Base-by-base conservation (phyloP, 1,139 yeast genomes). In the Diutina scorzettiae region DNA sequence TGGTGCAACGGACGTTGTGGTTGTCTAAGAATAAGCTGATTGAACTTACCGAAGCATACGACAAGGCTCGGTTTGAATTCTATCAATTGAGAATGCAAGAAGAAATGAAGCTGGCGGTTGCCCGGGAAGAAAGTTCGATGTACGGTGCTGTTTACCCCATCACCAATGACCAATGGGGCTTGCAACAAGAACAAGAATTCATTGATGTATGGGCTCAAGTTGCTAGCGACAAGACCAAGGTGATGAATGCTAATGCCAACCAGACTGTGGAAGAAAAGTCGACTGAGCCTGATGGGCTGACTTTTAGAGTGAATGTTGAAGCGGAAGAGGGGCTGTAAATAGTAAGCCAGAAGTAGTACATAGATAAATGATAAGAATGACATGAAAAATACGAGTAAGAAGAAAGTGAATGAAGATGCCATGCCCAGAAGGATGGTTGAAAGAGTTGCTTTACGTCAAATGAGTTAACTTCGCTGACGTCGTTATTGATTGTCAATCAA, bases 1-100 rank as follows among this genome's bases (percentile, higher is more conserved):
- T 91, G 16, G 96, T 91, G 7, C 97, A 89, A 62, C 76, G 97
- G 63, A 80, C 96, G 1, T 51, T 89, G 45, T 84, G 79, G 68
- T 60, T 91, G 42, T 60, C 81, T 52, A 25, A 16, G 30, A 46
- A 59, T 11, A 57, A 59, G 17, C 54, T 62, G 20, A 57, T 64
- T 24, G 63, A 69, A 28, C 64, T 80, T 51, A 57, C 69, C 24
- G 76, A 76, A 25, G 94, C 96, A 0, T 91, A 91, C 56, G 93
- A 85, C 54, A 73, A 74, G 52, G 89, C 98, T 3, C 71, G 96
- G 51, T 78, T 75, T 50, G 97, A 93, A 60, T 91, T 85, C 56
- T 91, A 91, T 60, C 72, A 81, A 50, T 67, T 85, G 46, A 76
- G 96, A 58, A 84, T 87, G 73, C 77, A 80, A 48, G 85, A 85